Evolutionary conservation across 805 yeast species (phyloP).

Genomic region (Maudiozyma turicensis): DNA sequence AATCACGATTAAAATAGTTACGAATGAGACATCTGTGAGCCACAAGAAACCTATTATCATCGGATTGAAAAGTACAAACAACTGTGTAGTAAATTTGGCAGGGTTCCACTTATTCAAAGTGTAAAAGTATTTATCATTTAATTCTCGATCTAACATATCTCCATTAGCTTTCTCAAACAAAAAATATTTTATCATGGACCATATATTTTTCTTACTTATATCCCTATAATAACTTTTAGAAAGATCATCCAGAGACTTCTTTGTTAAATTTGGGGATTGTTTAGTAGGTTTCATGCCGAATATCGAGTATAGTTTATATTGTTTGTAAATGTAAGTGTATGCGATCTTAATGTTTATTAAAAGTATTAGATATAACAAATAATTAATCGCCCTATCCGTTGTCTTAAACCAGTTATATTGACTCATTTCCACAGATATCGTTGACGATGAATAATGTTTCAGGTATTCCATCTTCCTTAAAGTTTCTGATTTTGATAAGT

Average conservation of each 20-base stretch:
- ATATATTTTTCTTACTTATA: conserved; percentile 13
- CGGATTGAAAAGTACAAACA: conserved; percentile 53
- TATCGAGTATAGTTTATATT: conserved; percentile 16
- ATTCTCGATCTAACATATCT: conserved; percentile 6
- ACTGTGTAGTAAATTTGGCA: conserved; percentile 41
- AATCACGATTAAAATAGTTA: conserved; percentile 29
- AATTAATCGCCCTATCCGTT: neutral
- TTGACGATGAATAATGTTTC: conserved; percentile 4
- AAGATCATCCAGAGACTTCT: conserved; percentile 13
- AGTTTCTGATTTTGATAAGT: conserved; percentile 20
- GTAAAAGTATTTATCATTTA: conserved; percentile 36
- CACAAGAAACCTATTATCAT: conserved; percentile 37
- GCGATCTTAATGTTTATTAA: neutral
- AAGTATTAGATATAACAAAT: neutral
- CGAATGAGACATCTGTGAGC: conserved; percentile 31
- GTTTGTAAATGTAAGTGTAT: conserved; percentile 12
- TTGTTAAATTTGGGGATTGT: conserved; percentile 14
- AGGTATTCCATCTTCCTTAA: conserved; percentile 15
- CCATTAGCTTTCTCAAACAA: conserved; percentile 6
- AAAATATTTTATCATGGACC: conserved; percentile 14
- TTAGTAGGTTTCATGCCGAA: conserved; percentile 5
- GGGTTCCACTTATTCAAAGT: conserved; percentile 61
- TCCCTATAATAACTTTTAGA: conserved; percentile 15
- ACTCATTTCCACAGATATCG: neutral
- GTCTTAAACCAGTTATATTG: neutral